These are phyloP conservation scores for Colletotrichum destructivum DNA, from an alignment of 2,329 filamentous ascomycete genomes.

Conservation along the genomic window DNA sequence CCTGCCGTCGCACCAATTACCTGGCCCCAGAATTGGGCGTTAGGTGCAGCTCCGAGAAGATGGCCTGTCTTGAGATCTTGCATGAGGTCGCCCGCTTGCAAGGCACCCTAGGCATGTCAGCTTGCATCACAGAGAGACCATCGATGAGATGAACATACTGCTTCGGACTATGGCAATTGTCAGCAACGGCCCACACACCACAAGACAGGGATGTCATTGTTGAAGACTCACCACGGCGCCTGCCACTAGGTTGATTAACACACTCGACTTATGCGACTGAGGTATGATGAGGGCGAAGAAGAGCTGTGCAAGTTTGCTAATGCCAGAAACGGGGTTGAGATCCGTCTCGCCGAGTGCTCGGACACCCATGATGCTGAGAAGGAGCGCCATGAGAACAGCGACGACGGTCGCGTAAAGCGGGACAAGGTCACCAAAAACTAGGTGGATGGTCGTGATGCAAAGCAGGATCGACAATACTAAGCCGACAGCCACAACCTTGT, in stretches of 20 bases:
- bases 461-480: constrained; percentile 83
- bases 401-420: constrained; percentile 82
- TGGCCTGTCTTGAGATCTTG: constrained; percentile 98
- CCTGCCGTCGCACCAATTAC: constrained; percentile 91
- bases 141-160: constrained; percentile 49
- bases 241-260: constrained; percentile 96
- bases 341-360: constrained; percentile 85
- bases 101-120: constrained; percentile 69
- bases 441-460: constrained; percentile 85
- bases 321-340: constrained; percentile 95
- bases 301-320: constrained; percentile 95
- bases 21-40: constrained; percentile 97
- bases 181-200: neutral
- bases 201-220: neutral
- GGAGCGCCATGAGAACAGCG: constrained; percentile 87
- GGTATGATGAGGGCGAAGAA: constrained; percentile 95
- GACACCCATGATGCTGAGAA: constrained; percentile 82
- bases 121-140: neutral
- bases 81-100: constrained; percentile 96
- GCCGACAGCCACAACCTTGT: constrained; percentile 79
- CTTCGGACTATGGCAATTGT: constrained; percentile 54
- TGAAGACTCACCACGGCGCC: constrained; percentile 78
- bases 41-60: constrained; percentile 90
- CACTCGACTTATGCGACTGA: constrained; percentile 82
- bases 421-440: constrained; percentile 87